Percentiles rank a stretch among this genome's conserved stretches.
phyloP scores from a whole-genome alignment of 768 basidiomycete species.

The Termitomyces sp. region DNA sequence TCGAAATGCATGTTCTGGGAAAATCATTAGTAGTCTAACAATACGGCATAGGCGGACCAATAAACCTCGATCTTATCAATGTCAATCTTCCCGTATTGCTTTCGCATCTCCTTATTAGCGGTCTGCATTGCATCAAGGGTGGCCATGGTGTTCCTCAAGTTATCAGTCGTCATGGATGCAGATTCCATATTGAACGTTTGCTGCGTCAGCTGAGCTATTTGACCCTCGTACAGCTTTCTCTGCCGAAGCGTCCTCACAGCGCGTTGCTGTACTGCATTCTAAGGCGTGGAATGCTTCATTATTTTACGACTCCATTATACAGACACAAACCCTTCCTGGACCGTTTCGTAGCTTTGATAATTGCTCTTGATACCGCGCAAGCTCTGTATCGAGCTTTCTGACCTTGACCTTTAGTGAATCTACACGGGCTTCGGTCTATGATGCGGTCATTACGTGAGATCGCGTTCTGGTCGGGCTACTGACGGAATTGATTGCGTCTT shows the following conservation, averaged over 20 bases:
- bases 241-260: conserved; percentile 91
- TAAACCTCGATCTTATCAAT: conserved; percentile 96
- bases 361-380: conserved; percentile 89
- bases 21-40: background rate
- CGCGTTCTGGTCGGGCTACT: conserved; percentile 20
- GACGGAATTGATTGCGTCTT: conserved; percentile 91
- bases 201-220: conserved; percentile 85
- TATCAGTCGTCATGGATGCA: conserved; percentile 93
- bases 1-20: conserved; percentile 89
- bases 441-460: conserved; percentile 7
- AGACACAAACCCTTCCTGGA: conserved; percentile 77
- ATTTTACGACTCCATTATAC: background rate
- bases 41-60: conserved; percentile 13
- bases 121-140: conserved; percentile 94
- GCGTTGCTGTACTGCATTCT: conserved; percentile 93
- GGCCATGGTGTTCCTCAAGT: conserved; percentile 97
- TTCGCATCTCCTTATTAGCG: conserved; percentile 94
- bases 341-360: conserved; percentile 91
- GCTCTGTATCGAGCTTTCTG: conserved; percentile 92
- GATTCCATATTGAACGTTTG: conserved; percentile 99
- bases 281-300: conserved; percentile 1
- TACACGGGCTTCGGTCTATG: conserved; percentile 81
- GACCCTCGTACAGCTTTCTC: conserved; percentile 93
- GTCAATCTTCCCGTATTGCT: conserved; percentile 96
- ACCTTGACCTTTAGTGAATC: conserved; percentile 94